Base-by-base conservation (phyloP, 352 stramenopile genomes). In the Pythium graminicola region DNA sequence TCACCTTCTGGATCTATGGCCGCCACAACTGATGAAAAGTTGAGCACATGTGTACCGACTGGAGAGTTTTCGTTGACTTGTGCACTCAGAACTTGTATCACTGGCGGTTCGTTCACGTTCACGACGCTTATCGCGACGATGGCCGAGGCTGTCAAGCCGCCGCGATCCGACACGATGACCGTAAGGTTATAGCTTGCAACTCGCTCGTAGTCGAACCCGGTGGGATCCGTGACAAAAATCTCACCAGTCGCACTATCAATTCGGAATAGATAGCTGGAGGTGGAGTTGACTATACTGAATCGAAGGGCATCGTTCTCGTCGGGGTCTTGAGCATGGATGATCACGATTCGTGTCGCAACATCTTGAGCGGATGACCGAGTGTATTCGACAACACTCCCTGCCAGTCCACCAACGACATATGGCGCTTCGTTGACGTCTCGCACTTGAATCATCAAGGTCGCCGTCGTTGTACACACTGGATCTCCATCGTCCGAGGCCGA, bases 361-460 rank as follows among this genome's bases (percentile, higher is more conserved):
- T 72, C 35, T 61, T 72, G 64, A 1, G 35, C 45, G 16, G 44
- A 47, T 6, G 31, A 51, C 27, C 48, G 56, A 6, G 66, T 72
- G 42, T 67, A 85, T 49, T 85, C 74, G 6, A 50, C 43, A 6
- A 81, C 64, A 16, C 38, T 53, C 2, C 69, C 74, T 10, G 58
- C 36, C 33, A 69, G 49, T 0, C 63, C 57, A 55, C 26, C n/a
- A 6, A 67, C 26, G 32, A 75, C 56, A 5, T 20, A 28, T 1
- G 74, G 74, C 24, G 69, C 41, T 24, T 85, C 74, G 16, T 85
- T 85, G 7, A 80, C 57, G 50, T 85, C 64, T 4, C 76, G 14
- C 23, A 70, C 57, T 36, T 56, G 47, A 19, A 70, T 56, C 8
- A 27, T 32, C 3, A 67, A 11, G 3, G 53, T 43, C 3, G 35